Percentiles rank a stretch among this genome's conserved stretches.
These are phyloP conservation scores for Saccharomycopsis sp. DNA, from an alignment of 805 yeast species.

Conservation along the genomic window DNA sequence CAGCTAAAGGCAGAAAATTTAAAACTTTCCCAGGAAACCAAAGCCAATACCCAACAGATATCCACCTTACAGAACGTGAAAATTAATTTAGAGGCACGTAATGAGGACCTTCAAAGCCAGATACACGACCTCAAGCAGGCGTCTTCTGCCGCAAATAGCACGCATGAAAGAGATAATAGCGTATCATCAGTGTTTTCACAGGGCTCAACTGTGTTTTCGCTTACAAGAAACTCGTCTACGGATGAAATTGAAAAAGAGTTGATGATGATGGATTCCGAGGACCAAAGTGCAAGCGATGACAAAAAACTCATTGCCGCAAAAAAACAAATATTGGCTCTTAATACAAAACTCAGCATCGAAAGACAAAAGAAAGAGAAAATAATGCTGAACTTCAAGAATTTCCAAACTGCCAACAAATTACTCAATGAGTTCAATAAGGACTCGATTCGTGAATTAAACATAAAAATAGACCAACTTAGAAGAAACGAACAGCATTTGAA, in stretches of 20 bases:
- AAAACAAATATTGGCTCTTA: conserved; percentile 3
- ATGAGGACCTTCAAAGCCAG: background rate
- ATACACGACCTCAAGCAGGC: background rate
- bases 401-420: conserved; percentile 12
- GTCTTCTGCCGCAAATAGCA: background rate
- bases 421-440: conserved; percentile 14
- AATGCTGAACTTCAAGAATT: conserved; percentile 10
- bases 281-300: conserved; percentile 3
- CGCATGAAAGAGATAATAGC: conserved; percentile 16
- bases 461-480: conserved; percentile 11
- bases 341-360: conserved; percentile 3
- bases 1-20: conserved; percentile 4
- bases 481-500: conserved; percentile 12
- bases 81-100: background rate
- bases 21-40: conserved; percentile 7
- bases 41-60: background rate
- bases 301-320: conserved; percentile 5
- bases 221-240: conserved; percentile 15
- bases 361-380: conserved; percentile 7
- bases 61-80: background rate
- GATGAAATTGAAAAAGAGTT: conserved; percentile 13
- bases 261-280: background rate
- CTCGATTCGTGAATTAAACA: conserved; percentile 12
- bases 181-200: conserved; percentile 13
- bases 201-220: conserved; percentile 15